Evolutionary conservation across 805 yeast species (phyloP), one percentile per base, ranked within the genome.

Genomic region (Yarrowia deformans): DNA sequence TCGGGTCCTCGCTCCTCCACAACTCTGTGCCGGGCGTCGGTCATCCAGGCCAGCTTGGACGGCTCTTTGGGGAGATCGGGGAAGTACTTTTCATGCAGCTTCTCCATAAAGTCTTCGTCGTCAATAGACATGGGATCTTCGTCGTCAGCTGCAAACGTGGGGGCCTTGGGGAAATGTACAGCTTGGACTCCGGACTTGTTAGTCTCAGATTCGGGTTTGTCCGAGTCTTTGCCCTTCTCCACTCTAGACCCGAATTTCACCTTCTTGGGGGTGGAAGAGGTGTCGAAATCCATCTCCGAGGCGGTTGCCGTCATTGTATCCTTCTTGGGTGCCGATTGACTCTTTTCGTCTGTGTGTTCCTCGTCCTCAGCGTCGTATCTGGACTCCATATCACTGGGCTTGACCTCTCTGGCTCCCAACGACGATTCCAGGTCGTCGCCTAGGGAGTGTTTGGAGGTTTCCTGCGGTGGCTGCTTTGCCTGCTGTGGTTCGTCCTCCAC

Each of bases 41-140:
- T 84, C 97, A 93, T 93, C 99, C 99, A 95, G 70, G 93, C 90
- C 69, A 95, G 78, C 73, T 91, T 90, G 49, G 86, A 88, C 0
- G 91, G 85, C 72, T 95, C 97, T 60, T 82, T 87, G 1, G 97
- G 97, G 64, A 95, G 81, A 72, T 93, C 94, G 1, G 99, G 98
- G 79, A 88, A 95, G 79, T 66, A 66, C n/a, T 50, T 54, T 34
- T 87, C 90, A 74, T 93, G 95, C 66, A 95, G 80, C 74, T 92
- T 89, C 35, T 88, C 88, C 72, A 87, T 84, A 18, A 66, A 66
- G 43, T 50, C 61, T 0, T 96, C 95, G 77, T 90, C 97, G 74
- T 90, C 52, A 6, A 63, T 63, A 9, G 68, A 63, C 18, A 63
- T 19, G 8, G 68, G 68, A 13, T 63, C 68, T 23, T 32, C 46